Base-by-base conservation (phyloP, 1,284 basidiomycete species). In the Ganoderma resinaceum region DNA sequence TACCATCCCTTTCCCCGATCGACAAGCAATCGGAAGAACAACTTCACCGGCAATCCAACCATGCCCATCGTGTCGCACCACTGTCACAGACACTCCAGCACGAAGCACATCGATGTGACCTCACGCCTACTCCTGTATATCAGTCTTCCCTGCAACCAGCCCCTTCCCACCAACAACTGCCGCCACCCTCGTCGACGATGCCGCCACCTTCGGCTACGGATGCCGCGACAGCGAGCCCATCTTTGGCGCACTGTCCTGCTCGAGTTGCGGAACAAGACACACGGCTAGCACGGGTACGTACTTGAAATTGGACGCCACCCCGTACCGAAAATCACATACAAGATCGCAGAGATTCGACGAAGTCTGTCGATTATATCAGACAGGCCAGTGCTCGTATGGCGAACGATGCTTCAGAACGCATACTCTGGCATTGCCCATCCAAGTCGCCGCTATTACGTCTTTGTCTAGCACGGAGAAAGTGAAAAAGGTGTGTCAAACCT, bases 351-450 rank as follows among this genome's bases (percentile, higher is more conserved):
- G 35, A n/a, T 60, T 33, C 29, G 26, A 63, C 23, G 66, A 63
- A 52, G 37, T 67, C 8, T 67, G 66, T 37, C 26, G n/a, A 11
- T 4, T 60, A 43, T 67, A 46, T 16, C 61, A 38, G 31, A 67
- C 59, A 42, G 62, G 62, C n/a, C 46, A n/a, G 3, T 72, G 71
- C 46, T 0, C 0, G 2, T 55, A 53, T 16, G 57, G 63, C 0
- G 66, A 72, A 12, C 12, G 20, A 5, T 72, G 71, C 42, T 43
- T 43, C 12, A 55, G 31, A 23, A 42, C 69, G 12, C 71, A 72
- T 40, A 63, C 70, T 20, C 43, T 63, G 37, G 58, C 57, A 16
- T 11, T 68, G 18, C 65, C 65, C 3, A 43, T 46, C 16, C 40
- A 42, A 20, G 42, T 46, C 9, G 6, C 61, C 12, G 26, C 40